A percentile compares a stretch with the other conserved stretches of the same genome.
phyloP scores from a whole-genome alignment of 2,329 filamentous ascomycete genomes.

The Alternaria dauci region DNA sequence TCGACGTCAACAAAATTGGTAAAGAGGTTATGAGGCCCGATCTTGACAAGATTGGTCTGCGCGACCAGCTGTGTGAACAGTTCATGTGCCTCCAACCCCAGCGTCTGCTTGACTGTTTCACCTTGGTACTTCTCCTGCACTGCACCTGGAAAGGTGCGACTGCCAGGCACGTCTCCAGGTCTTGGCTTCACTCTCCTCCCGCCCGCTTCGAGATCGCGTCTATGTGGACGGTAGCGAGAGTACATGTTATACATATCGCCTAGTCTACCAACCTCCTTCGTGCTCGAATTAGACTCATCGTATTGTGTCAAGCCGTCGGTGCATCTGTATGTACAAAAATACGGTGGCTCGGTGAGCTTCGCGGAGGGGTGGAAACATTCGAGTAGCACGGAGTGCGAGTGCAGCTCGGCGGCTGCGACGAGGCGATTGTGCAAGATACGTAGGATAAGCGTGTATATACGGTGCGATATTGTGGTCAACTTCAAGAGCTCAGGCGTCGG shows the following conservation, averaged over 20 bases:
- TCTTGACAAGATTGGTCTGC: slow-evolving; percentile 72
- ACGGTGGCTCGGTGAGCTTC: slow-evolving; percentile 72
- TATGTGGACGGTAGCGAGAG: slow-evolving; percentile 73
- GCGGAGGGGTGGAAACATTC: slow-evolving; percentile 80
- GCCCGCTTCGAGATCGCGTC: slow-evolving; percentile 60
- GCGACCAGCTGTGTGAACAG: slow-evolving; percentile 78
- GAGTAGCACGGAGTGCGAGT: slow-evolving; percentile 73
- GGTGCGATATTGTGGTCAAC: slow-evolving; percentile 67
- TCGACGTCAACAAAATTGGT: slow-evolving; percentile 71
- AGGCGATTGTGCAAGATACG: slow-evolving; percentile 72
- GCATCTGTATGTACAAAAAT: slow-evolving; percentile 72
- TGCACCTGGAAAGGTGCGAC: slow-evolving; percentile 49
- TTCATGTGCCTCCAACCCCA: slow-evolving; percentile 74
- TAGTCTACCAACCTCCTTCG: slow-evolving; percentile 48
- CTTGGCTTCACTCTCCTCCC: slow-evolving; percentile 51
- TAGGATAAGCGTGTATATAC: slow-evolving; percentile 69
- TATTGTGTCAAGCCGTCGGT: slow-evolving; percentile 66
- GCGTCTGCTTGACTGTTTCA: slow-evolving; percentile 64
- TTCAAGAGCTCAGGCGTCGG: slow-evolving; percentile 58
- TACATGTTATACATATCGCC: slow-evolving; percentile 67
- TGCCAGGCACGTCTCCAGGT: slow-evolving; percentile 59
- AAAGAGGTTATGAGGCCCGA: slow-evolving; percentile 68
- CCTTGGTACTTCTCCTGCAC: slow-evolving; percentile 42
- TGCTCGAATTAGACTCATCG: slow-evolving; percentile 47
- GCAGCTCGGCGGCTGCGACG: slow-evolving; percentile 64